These are phyloP conservation scores for Babesia caballi DNA, from an alignment of 169 alveolate species.

Conservation along the genomic window DNA sequence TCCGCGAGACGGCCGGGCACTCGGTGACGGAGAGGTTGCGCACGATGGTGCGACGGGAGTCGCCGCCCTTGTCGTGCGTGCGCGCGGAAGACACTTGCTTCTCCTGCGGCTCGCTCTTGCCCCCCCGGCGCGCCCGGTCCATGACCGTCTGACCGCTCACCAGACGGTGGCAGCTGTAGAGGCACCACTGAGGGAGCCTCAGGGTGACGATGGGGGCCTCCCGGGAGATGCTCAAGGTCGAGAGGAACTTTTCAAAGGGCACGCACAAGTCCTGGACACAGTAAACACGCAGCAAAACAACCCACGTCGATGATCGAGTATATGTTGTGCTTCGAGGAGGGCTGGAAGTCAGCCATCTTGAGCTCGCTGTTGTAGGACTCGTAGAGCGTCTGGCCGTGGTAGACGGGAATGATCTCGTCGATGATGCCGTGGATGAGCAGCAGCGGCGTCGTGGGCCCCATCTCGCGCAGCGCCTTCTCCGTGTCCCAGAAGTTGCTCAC, in stretches of 20 bases:
- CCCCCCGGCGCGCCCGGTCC: slow-evolving; percentile 3
- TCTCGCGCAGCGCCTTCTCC: slow-evolving; percentile 47
- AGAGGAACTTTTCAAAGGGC: slow-evolving; percentile 46
- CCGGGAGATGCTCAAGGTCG: slow-evolving; percentile 9
- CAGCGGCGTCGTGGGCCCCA: slow-evolving; percentile 70
- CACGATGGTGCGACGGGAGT: neutral
- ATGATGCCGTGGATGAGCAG: slow-evolving; percentile 78
- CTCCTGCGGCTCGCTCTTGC: neutral
- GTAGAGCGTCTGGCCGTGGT: slow-evolving; percentile 77
- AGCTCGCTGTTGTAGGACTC: slow-evolving; percentile 64
- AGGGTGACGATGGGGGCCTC: slow-evolving; percentile 24
- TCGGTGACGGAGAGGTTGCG: slow-evolving; percentile 13
- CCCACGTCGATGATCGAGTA: slow-evolving; percentile 72
- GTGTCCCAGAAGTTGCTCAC: slow-evolving; percentile 72
- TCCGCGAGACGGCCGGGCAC: neutral
- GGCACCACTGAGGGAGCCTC: slow-evolving; percentile 63
- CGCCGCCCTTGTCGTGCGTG: neutral
- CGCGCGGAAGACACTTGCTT: slow-evolving; percentile 17
- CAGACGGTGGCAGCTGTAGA: slow-evolving; percentile 30
- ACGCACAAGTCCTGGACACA: slow-evolving; percentile 37
- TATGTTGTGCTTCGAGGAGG: slow-evolving; percentile 69
- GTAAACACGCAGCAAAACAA: neutral
- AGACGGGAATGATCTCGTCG: slow-evolving; percentile 79
- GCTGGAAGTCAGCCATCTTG: slow-evolving; percentile 72
- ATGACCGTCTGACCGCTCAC: slow-evolving; percentile 25